Evolutionary conservation across 805 yeast genomes (phyloP), one percentile per base, ranked within the genome.

Genomic region (Naumovozyma castellii): DNA sequence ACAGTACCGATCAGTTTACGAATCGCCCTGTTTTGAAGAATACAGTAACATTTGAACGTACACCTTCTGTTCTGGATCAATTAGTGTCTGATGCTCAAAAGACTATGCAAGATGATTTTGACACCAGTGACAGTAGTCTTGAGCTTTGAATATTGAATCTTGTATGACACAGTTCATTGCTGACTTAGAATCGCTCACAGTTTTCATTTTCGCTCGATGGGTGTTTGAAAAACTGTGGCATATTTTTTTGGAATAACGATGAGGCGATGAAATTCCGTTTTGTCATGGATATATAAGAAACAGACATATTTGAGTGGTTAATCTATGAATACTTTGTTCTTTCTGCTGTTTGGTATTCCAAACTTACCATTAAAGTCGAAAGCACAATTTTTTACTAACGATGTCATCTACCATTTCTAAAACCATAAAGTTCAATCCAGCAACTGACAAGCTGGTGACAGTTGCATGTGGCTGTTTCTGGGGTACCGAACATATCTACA

Each of bases 401-500:
- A 57, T 49, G 52, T 44, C 43, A 18, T 36, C 61, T 10, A 39
- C 54, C 18, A 45, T 67, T 20, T 68, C 73, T 2, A 65, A 66
- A 37, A 54, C 64, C n/a, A 53, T 69, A 22, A 62, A 62, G 40
- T 64, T 48, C 45, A 61, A 57, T 32, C 66, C 75, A n/a, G 56
- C 69, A 4, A 67, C 72, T 3, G 69, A 75, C 37, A 69, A 75
- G 48, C 50, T 78, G 13, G 61, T 77, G 32, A 80, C 87, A 0
- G 59, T 77, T 8, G 81, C 78, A 4, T 80, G 78, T 8, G 81
- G 82, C 2, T 84, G 94, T 54, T 84, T 82, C 65, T 84, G 94
- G 94, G 94, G 94, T 15, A 86, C 82, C 12, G 97, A 90, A 53
- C 83, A 80, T 49, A 77, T 88, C 18, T 87, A 75, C 66, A 66